These are phyloP conservation scores for Juglanconis juglandina DNA, from an alignment of 2,329 filamentous ascomycete species.

Conservation along the genomic window DNA sequence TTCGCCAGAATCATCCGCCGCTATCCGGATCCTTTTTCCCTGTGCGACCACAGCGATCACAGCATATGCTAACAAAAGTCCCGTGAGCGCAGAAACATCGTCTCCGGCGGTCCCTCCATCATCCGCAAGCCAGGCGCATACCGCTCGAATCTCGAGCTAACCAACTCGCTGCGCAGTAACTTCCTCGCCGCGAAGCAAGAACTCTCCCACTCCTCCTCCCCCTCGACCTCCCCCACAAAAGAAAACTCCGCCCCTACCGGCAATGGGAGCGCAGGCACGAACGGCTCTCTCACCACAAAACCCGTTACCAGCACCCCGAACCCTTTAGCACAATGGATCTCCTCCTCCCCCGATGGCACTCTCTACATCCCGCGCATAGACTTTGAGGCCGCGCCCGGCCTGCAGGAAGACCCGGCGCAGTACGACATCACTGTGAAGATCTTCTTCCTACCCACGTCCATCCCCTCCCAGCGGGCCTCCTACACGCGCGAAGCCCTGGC, in stretches of 20 bases:
- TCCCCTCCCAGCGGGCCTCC: constrained; percentile 55
- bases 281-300: constrained; percentile 15
- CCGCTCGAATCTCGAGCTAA: constrained; percentile 90
- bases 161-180: constrained; percentile 81
- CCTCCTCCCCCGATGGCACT: constrained; percentile 51
- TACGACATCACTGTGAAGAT: constrained; percentile 97
- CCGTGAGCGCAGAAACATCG: constrained; percentile 63
- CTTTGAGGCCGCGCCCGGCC: constrained; percentile 59
- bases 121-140: constrained; percentile 73
- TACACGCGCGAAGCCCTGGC: constrained; percentile 77
- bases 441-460: constrained; percentile 78
- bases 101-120: constrained; percentile 78
- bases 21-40: neutral
- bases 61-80: constrained; percentile 2
- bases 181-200: constrained; percentile 71
- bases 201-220: constrained; percentile 36
- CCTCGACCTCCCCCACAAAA: neutral
- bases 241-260: constrained; percentile 19
- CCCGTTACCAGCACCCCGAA: constrained; percentile 26
- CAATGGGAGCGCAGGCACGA: constrained; percentile 19
- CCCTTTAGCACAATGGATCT: constrained; percentile 62
- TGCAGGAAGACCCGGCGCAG: constrained; percentile 75
- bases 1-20: neutral
- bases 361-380: constrained; percentile 78
- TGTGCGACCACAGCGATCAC: neutral